Conservation (phyloP, 805 yeast genomes). For the Schwanniomyces vanrijiae region DNA sequence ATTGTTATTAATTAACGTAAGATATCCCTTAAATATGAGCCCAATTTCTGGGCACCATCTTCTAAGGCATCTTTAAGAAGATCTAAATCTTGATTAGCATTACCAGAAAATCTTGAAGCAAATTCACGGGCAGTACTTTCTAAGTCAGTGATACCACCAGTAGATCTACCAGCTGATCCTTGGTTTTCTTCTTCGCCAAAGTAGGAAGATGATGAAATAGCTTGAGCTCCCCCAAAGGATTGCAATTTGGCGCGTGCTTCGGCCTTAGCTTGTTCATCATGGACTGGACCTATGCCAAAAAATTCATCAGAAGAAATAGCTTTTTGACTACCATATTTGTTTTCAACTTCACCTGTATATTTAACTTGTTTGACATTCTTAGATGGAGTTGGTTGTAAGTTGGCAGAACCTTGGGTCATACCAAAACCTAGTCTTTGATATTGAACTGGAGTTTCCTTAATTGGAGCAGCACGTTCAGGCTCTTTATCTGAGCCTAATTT, state of each 20-base stretch:
- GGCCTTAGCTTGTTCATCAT: conserved; percentile 70
- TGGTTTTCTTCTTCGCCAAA: conserved; percentile 79
- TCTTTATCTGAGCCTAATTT: conserved; percentile 6
- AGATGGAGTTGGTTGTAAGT: conserved; percentile 22
- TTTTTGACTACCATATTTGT: conserved; percentile 84
- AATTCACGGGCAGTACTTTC: conserved; percentile 61
- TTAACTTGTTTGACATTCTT: conserved; percentile 53
- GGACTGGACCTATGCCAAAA: conserved; percentile 81
- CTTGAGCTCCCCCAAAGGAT: conserved; percentile 79
- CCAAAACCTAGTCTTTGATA: conserved; percentile 89
- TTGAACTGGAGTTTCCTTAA: conserved; percentile 58
- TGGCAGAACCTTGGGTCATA: conserved; percentile 68
- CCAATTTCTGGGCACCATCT: conserved; percentile 87
- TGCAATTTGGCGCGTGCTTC: conserved; percentile 85
- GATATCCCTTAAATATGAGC: conserved; percentile 84
- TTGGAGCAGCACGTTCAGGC: conserved; percentile 17
- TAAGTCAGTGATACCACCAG: conserved; percentile 42
- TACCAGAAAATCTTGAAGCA: conserved; percentile 67
- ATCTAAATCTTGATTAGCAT: conserved; percentile 86
- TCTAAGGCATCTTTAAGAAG: conserved; percentile 89
- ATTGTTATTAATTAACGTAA: conserved; percentile 39
- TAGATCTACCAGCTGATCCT: conserved; percentile 18
- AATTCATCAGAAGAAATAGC: conserved; percentile 94
- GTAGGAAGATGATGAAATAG: conserved; percentile 89
- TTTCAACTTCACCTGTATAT: conserved; percentile 73